A percentile compares a stretch with the other conserved stretches of the same genome.
phyloP scores from a whole-genome alignment of 352 stramenopile genomes.

The Aphanomyces stellatus region DNA sequence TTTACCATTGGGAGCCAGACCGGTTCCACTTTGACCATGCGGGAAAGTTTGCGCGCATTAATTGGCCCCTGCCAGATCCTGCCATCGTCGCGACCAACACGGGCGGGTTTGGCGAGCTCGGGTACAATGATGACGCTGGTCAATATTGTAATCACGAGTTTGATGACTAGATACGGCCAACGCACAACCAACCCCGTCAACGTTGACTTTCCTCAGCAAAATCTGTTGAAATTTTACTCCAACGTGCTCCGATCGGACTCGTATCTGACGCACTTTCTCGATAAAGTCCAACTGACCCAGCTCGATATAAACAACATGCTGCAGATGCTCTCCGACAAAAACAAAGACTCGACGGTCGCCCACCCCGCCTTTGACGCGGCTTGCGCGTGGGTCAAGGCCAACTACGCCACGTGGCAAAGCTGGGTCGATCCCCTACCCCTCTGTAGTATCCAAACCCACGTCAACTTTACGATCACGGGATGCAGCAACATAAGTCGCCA shows the following conservation, averaged over 20 bases:
- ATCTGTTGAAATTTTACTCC: constrained; percentile 31
- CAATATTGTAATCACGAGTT: too few species aligned
- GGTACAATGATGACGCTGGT: too few species aligned
- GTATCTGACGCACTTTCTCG: constrained; percentile 22
- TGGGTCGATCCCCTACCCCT: constrained; percentile 34
- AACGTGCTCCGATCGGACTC: background rate
- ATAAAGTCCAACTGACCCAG: constrained; percentile 27
- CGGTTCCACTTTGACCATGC: constrained; percentile 34
- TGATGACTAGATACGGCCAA: constrained; percentile 22
- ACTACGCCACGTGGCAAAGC: constrained; percentile 42
- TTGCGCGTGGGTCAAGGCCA: constrained; percentile 41
- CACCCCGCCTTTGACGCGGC: constrained; percentile 32
- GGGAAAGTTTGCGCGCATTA: constrained; percentile 32
- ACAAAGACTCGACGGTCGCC: constrained; percentile 5
- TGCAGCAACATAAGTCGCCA: constrained; percentile 23
- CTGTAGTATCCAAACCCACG: constrained; percentile 30
- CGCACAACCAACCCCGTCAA: constrained; percentile 37
- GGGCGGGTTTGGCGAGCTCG: constrained; percentile 36
- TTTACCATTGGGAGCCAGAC: constrained; percentile 50
- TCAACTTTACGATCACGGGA: constrained; percentile 24
- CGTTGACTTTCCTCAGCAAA: constrained; percentile 35
- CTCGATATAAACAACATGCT: constrained; percentile 40
- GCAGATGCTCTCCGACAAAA: constrained; percentile 19
- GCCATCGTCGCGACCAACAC: constrained; percentile 30
- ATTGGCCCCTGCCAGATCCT: constrained; percentile 20